Percentiles rank a stretch among this genome's conserved stretches.
phyloP scores from a whole-genome alignment of 371 early-diverging fungal genomes.

The Mucor circinelloides region DNA sequence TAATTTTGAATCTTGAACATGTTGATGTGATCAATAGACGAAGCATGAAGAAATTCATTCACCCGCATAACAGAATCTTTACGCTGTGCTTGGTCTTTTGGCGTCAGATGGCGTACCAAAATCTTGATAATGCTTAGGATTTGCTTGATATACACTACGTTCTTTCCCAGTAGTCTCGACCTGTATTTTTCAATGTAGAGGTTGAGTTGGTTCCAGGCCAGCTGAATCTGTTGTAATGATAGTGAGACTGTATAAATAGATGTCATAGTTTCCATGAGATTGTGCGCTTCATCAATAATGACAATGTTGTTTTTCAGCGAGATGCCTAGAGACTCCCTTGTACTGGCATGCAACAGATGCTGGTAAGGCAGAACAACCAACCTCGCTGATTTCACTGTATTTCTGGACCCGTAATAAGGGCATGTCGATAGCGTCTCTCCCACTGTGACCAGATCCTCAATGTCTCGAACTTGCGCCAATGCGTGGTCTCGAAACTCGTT shows the following conservation, averaged over 20 bases:
- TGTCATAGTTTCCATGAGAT: slow-evolving; percentile 75
- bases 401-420: slow-evolving; percentile 91
- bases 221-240: slow-evolving; percentile 44
- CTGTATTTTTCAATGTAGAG: slow-evolving; percentile 75
- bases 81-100: slow-evolving; percentile 6
- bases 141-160: slow-evolving; percentile 79
- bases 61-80: slow-evolving; percentile 51
- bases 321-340: slow-evolving; percentile 81
- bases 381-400: slow-evolving; percentile 61
- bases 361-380: slow-evolving; percentile 87
- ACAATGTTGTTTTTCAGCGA: slow-evolving; percentile 73
- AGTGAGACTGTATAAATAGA: slow-evolving; percentile 61
- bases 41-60: slow-evolving; percentile 73
- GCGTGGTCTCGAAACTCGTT: slow-evolving; percentile 66
- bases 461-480: slow-evolving; percentile 68
- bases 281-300: slow-evolving; percentile 93
- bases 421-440: slow-evolving; percentile 72
- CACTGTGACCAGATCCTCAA: slow-evolving; percentile 80
- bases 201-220: slow-evolving; percentile 60
- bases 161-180: slow-evolving; percentile 70
- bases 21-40: slow-evolving; percentile 84
- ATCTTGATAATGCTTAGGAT: slow-evolving; percentile 52
- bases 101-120: slow-evolving; percentile 28
- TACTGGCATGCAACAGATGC: slow-evolving; percentile 71
- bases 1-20: slow-evolving; percentile 80